phyloP scores from a whole-genome alignment of 2,329 filamentous ascomycete genomes.

The Arthrobotrys pseudoclavata region DNA sequence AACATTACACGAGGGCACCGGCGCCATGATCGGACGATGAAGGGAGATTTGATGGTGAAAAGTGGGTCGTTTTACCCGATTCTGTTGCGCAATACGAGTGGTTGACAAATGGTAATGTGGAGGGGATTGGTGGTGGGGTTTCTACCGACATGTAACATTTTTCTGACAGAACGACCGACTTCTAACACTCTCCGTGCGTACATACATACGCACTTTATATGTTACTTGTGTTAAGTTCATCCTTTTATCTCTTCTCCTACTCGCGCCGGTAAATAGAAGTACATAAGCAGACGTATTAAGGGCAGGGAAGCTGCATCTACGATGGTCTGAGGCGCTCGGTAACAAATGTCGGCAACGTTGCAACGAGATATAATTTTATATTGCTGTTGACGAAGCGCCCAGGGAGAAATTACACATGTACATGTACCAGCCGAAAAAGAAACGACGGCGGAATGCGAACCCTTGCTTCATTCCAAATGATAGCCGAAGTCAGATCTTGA shows the following conservation, averaged over 20 bases:
- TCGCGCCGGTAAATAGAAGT: conserved; percentile 21
- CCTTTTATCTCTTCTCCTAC: background rate
- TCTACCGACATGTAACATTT: background rate
- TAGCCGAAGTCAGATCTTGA: conserved; percentile 60
- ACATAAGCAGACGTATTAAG: background rate
- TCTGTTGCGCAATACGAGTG: conserved; percentile 55
- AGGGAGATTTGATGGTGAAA: conserved; percentile 14
- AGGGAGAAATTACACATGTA: conserved; percentile 14
- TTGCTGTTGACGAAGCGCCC: conserved; percentile 22
- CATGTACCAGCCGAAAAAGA: background rate
- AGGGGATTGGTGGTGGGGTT: conserved; percentile 1
- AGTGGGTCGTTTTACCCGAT: conserved; percentile 53
- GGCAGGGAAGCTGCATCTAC: conserved; percentile 25
- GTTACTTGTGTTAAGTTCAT: conserved; percentile 1
- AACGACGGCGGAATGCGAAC: conserved; percentile 23
- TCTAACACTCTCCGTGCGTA: conserved; percentile 1
- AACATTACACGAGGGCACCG: conserved; percentile 10
- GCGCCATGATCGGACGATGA: conserved; percentile 27
- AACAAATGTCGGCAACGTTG: conserved; percentile 46
- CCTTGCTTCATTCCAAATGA: conserved; percentile 58
- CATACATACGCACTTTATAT: too few relatives aligned
- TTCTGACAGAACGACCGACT: background rate
- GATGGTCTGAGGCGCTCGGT: conserved; percentile 34
- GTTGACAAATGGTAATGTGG: background rate
- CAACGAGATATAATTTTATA: conserved; percentile 38